Evolutionary conservation across 495 filamentous ascomycete genomes (phyloP).

Genomic region (Penicillium canescens): DNA sequence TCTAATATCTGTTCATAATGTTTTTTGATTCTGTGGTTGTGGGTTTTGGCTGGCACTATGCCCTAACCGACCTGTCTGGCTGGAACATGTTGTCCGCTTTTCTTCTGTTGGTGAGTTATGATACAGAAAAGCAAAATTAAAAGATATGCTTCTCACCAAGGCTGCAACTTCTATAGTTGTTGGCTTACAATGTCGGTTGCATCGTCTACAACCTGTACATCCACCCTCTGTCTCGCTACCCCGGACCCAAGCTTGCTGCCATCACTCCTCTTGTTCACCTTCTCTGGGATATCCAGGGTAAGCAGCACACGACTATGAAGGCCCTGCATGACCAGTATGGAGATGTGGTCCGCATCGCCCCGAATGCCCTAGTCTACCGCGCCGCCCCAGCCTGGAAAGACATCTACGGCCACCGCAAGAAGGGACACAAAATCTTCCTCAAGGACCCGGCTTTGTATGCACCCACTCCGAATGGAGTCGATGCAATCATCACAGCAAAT

Average conservation of each 20-base stretch:
- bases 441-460: constrained; percentile 37
- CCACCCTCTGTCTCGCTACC: constrained; percentile 18
- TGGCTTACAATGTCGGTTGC: constrained; percentile 4
- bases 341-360: constrained; percentile 52
- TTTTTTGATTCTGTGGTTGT: background rate
- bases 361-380: constrained; percentile 53
- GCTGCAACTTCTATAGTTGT: background rate
- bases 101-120: constrained; percentile 4
- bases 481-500: constrained; percentile 37
- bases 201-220: constrained; percentile 11
- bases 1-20: background rate
- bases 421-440: constrained; percentile 28
- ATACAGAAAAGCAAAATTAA: background rate
- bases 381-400: constrained; percentile 56
- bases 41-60: background rate
- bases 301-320: constrained; percentile 27
- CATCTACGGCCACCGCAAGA: constrained; percentile 53
- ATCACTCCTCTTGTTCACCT: constrained; percentile 17
- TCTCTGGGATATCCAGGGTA: constrained; percentile 21
- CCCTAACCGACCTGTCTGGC: background rate
- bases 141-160: background rate
- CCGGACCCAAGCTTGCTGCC: constrained; percentile 20
- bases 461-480: constrained; percentile 23
- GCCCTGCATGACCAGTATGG: constrained; percentile 54
- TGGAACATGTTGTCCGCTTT: constrained; percentile 1